These are phyloP conservation scores for Talaromyces liani DNA, from an alignment of 495 filamentous ascomycete genomes.

Conservation along the genomic window DNA sequence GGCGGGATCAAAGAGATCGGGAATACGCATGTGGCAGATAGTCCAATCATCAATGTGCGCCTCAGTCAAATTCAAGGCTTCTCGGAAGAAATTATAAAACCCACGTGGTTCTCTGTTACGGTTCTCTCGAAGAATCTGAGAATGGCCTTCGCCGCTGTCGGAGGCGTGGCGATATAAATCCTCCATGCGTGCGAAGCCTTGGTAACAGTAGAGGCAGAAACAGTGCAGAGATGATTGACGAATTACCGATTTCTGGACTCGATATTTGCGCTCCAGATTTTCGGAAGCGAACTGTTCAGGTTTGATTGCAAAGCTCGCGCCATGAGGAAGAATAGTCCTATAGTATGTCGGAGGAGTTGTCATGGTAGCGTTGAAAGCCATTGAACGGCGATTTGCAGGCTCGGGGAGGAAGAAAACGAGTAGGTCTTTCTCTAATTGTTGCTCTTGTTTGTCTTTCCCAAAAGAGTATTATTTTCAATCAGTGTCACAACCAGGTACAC, in stretches of 20 bases:
- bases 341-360: background rate
- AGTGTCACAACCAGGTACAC: background rate
- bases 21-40: conserved; percentile 8
- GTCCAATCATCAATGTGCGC: conserved; percentile 9
- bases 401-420: background rate
- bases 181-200: conserved; percentile 9
- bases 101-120: conserved; percentile 2
- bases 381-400: background rate
- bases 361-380: background rate
- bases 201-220: conserved; percentile 10
- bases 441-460: background rate
- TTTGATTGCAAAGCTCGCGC: background rate
- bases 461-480: background rate
- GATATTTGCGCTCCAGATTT: conserved; percentile 5
- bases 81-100: conserved; percentile 9
- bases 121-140: conserved; percentile 8
- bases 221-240: conserved; percentile 7
- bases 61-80: conserved; percentile 6
- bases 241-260: conserved; percentile 5
- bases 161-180: conserved; percentile 9
- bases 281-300: conserved; percentile 4
- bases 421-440: background rate
- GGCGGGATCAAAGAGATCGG: conserved; percentile 7
- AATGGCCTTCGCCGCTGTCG: conserved; percentile 8
- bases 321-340: conserved; percentile 4